phyloP scores from a whole-genome alignment of 257 asterid species.

The Datura wrightii region DNA sequence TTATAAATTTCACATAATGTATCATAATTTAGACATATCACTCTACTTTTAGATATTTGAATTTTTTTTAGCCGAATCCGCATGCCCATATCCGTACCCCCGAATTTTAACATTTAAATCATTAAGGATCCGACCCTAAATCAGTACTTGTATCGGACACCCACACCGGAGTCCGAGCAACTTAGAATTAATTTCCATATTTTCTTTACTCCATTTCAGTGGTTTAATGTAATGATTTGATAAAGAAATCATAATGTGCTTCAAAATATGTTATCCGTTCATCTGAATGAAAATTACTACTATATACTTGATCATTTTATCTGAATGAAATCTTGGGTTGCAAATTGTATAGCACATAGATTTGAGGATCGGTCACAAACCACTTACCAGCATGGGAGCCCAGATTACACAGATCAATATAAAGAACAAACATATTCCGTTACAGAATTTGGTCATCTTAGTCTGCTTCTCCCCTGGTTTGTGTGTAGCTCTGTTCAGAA shows the following conservation, averaged over 20 bases:
- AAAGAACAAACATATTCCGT: constrained; percentile 89
- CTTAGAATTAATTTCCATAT: no score
- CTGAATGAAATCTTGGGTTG: constrained; percentile 14
- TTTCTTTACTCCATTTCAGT: neutral
- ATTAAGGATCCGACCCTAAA: no score
- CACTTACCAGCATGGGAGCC: constrained; percentile 99
- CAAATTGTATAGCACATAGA: constrained; percentile 20
- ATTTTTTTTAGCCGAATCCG: no score
- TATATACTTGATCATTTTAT: neutral
- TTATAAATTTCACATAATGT: no score
- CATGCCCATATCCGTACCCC: no score
- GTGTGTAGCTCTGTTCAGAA: constrained; percentile 85
- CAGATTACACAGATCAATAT: constrained; percentile 88
- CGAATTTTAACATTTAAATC: no score
- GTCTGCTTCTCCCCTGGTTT: constrained; percentile 93
- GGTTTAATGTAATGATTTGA: neutral
- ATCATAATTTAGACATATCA: no score
- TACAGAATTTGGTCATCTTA: constrained; percentile 92
- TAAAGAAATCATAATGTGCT: constrained; percentile 25
- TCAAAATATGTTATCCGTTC: neutral
- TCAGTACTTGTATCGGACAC: no score
- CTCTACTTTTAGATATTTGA: no score
- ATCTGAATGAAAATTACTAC: neutral
- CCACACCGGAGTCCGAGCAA: no score
- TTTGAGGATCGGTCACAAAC: constrained; percentile 28